Evolutionary conservation across 2,329 filamentous ascomycete species (phyloP).

Genomic region (Penicillium sp.): DNA sequence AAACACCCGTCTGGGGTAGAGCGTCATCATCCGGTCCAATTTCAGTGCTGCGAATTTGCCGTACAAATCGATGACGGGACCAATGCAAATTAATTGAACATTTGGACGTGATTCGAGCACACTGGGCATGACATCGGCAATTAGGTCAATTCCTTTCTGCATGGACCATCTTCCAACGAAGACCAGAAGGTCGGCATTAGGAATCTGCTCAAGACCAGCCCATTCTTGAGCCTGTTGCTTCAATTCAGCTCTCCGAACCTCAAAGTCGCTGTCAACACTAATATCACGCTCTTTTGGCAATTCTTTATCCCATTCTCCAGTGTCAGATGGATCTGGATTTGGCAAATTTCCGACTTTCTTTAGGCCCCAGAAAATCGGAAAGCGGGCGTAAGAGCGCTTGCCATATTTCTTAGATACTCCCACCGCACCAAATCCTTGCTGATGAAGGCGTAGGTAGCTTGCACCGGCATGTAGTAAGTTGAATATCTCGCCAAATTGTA

Average conservation of each 20-base stretch:
- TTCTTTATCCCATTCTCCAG: slow-evolving; percentile 63
- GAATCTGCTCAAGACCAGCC: slow-evolving; percentile 66
- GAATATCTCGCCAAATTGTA: slow-evolving; percentile 72
- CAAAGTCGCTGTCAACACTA: slow-evolving; percentile 58
- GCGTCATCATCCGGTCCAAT: slow-evolving; percentile 65
- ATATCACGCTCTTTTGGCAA: slow-evolving; percentile 55
- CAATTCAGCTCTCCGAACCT: slow-evolving; percentile 57
- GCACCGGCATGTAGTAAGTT: slow-evolving; percentile 70
- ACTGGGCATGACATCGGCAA: slow-evolving; percentile 68
- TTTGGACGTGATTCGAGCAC: slow-evolving; percentile 64
- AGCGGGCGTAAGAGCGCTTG: slow-evolving; percentile 67
- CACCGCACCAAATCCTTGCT: slow-evolving; percentile 70
- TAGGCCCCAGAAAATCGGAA: slow-evolving; percentile 71
- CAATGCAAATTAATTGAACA: slow-evolving; percentile 66
- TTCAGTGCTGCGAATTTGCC: slow-evolving; percentile 71
- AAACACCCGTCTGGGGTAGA: slow-evolving; percentile 68
- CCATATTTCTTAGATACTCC: slow-evolving; percentile 72
- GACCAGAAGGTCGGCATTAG: slow-evolving; percentile 67
- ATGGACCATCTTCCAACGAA: slow-evolving; percentile 72
- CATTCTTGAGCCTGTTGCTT: slow-evolving; percentile 68
- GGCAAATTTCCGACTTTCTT: slow-evolving; percentile 66
- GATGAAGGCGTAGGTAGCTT: slow-evolving; percentile 68
- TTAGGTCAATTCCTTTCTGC: slow-evolving; percentile 71
- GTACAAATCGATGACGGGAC: slow-evolving; percentile 70
- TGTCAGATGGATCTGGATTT: slow-evolving; percentile 69